A percentile compares a stretch with the other conserved stretches of the same genome.
Conservation (phyloP, 2,329 filamentous ascomycete species). For the Alternaria solani region DNA sequence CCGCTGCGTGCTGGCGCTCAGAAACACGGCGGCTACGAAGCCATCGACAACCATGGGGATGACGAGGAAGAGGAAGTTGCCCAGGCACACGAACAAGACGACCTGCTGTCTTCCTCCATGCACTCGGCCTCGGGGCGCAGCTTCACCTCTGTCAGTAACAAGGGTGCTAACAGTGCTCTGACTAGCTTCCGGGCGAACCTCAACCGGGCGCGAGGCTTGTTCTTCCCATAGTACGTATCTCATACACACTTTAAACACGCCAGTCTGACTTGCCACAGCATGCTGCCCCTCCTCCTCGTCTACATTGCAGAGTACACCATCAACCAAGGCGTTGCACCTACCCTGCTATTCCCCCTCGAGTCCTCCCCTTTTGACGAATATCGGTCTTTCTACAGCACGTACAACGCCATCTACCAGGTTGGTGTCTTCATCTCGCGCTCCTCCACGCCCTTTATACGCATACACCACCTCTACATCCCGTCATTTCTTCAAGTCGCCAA, state of each 20-base stretch:
- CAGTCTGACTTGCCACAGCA: constrained; percentile 56
- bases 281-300: constrained; percentile 90
- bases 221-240: constrained; percentile 70
- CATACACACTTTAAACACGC: not conserved
- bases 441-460: constrained; percentile 84
- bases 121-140: constrained; percentile 43
- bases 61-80: constrained; percentile 29
- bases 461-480: constrained; percentile 82
- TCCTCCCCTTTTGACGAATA: constrained; percentile 80
- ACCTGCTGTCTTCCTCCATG: constrained; percentile 46
- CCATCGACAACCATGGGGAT: constrained; percentile 54
- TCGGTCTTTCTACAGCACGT: constrained; percentile 92
- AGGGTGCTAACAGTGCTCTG: constrained; percentile 24
- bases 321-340: constrained; percentile 92
- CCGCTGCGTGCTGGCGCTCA: constrained; percentile 63
- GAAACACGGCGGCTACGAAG: constrained; percentile 62
- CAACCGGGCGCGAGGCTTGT: constrained; percentile 71
- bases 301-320: constrained; percentile 98
- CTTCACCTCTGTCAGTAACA: constrained; percentile 27
- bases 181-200: constrained; percentile 62
- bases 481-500: constrained; percentile 84
- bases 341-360: constrained; percentile 82
- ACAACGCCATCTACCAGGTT: constrained; percentile 92
- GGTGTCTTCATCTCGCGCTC: constrained; percentile 95
- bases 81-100: constrained; percentile 40